Percentiles rank a stretch among this genome's conserved stretches.
These are phyloP conservation scores for Candida schatavii DNA, from an alignment of 805 yeast genomes.

Conservation along the genomic window DNA sequence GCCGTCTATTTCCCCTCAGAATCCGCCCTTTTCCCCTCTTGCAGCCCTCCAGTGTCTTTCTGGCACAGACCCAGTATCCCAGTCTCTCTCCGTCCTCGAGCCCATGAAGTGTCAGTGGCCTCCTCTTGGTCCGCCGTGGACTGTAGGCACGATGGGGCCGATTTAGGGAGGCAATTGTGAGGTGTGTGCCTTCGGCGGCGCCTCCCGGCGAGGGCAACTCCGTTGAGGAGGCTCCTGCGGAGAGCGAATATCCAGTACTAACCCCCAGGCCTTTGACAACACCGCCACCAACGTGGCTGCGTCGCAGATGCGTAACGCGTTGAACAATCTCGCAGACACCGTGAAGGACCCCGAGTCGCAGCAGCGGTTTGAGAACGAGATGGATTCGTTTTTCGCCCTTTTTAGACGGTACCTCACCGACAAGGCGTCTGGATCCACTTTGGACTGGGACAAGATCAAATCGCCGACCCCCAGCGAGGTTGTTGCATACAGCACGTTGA, in stretches of 20 bases:
- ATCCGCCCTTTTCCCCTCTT: neutral
- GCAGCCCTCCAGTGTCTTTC: neutral
- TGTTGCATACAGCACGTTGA: conserved; percentile 64
- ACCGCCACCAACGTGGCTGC: conserved; percentile 95
- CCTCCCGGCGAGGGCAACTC: too few relatives aligned
- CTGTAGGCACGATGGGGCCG: too few relatives aligned
- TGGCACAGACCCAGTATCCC: neutral
- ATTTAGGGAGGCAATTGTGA: too few relatives aligned
- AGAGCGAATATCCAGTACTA: too few relatives aligned
- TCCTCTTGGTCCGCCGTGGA: too few relatives aligned
- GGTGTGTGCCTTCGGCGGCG: too few relatives aligned
- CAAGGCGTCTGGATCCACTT: conserved; percentile 77
- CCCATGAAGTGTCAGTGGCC: too few relatives aligned
- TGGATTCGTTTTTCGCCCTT: conserved; percentile 91
- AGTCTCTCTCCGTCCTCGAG: too few relatives aligned
- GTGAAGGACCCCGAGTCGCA: conserved; percentile 51
- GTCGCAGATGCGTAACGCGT: conserved; percentile 94
- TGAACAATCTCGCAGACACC: conserved; percentile 86
- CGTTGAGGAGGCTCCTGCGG: too few relatives aligned
- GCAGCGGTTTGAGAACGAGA: conserved; percentile 74
- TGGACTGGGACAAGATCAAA: conserved; percentile 94
- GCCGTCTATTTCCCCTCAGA: too few relatives aligned
- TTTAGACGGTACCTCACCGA: conserved; percentile 90
- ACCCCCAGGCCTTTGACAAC: conserved; percentile 83
- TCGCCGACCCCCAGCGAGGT: conserved; percentile 91